phyloP scores from a whole-genome alignment of 345 rosid genomes.

The Punica granatum region DNA sequence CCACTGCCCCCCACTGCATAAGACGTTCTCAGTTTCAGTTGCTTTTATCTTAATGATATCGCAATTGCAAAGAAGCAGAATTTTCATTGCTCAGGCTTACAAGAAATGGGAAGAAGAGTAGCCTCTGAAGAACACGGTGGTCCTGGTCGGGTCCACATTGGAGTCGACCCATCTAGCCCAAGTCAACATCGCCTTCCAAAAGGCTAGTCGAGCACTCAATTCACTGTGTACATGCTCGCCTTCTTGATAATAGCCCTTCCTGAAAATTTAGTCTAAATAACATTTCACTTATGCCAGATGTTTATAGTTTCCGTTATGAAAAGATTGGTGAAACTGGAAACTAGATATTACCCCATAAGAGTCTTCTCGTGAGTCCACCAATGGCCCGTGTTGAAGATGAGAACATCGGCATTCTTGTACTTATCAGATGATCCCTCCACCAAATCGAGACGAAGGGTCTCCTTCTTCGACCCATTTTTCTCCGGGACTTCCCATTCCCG shows the following conservation, averaged over 20 bases:
- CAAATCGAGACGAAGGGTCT: slow-evolving; percentile 39
- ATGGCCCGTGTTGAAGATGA: slow-evolving; percentile 48
- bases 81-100: no score
- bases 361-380: slow-evolving; percentile 64
- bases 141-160: slow-evolving; percentile 24
- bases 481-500: slow-evolving; percentile 13
- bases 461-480: slow-evolving; percentile 22
- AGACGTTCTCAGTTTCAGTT: neutral
- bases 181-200: slow-evolving; percentile 34
- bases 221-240: slow-evolving; percentile 22
- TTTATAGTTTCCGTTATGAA: neutral
- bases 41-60: no score
- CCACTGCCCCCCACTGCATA: slow-evolving; percentile 40
- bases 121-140: slow-evolving; percentile 38
- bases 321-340: neutral
- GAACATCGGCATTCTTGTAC: slow-evolving; percentile 33
- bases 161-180: slow-evolving; percentile 44
- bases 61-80: slow-evolving; percentile 2
- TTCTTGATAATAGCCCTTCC: slow-evolving; percentile 43
- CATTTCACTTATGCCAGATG: neutral
- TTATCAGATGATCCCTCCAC: slow-evolving; percentile 19
- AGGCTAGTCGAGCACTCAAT: slow-evolving; percentile 27
- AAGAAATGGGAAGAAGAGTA: slow-evolving; percentile 33
- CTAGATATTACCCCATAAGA: slow-evolving; percentile 25
- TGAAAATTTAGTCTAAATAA: slow-evolving; percentile 7